Evolutionary conservation across 2,329 filamentous ascomycete genomes (phyloP).

Genomic region (Phialophora chinensis): DNA sequence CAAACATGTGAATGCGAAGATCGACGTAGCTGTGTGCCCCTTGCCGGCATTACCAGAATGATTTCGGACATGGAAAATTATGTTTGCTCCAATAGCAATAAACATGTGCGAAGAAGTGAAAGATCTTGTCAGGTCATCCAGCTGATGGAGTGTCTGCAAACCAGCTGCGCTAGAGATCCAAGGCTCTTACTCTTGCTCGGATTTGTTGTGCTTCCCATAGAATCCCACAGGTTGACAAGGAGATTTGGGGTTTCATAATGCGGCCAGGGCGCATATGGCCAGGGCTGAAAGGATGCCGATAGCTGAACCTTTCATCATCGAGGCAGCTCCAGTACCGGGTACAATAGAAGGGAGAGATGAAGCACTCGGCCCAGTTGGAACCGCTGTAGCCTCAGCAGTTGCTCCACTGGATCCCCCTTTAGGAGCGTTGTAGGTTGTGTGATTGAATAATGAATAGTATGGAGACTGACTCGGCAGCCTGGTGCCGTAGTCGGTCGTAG

Average conservation of each 20-base stretch:
- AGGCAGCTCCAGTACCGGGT: conserved; percentile 26
- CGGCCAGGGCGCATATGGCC: conserved; percentile 17
- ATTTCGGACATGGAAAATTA: conserved; percentile 19
- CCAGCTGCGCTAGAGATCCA: conserved; percentile 29
- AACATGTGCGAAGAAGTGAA: conserved; percentile 21
- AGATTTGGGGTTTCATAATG: conserved; percentile 11
- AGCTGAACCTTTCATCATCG: conserved; percentile 11
- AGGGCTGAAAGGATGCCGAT: conserved; percentile 23
- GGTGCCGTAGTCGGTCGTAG: conserved; percentile 12
- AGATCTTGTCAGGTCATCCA: conserved; percentile 21
- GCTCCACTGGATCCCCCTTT: conserved; percentile 8
- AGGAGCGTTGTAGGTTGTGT: conserved; percentile 17
- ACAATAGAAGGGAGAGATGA: conserved; percentile 21
- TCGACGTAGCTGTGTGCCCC: conserved; percentile 16
- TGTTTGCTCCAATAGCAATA: conserved; percentile 4
- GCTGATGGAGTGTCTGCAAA: conserved; percentile 22
- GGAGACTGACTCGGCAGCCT: conserved; percentile 23
- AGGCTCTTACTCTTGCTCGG: conserved; percentile 13
- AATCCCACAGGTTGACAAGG: conserved; percentile 1
- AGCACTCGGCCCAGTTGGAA: conserved; percentile 22
- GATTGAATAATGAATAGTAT: conserved; percentile 33
- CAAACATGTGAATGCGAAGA: conserved; percentile 1
- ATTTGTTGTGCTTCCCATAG: conserved; percentile 3
- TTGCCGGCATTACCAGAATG: conserved; percentile 34
- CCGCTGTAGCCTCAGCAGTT: conserved; percentile 22